phyloP scores from a whole-genome alignment of 2,329 filamentous ascomycete species.

The Proliferodiscus dingleyae region DNA sequence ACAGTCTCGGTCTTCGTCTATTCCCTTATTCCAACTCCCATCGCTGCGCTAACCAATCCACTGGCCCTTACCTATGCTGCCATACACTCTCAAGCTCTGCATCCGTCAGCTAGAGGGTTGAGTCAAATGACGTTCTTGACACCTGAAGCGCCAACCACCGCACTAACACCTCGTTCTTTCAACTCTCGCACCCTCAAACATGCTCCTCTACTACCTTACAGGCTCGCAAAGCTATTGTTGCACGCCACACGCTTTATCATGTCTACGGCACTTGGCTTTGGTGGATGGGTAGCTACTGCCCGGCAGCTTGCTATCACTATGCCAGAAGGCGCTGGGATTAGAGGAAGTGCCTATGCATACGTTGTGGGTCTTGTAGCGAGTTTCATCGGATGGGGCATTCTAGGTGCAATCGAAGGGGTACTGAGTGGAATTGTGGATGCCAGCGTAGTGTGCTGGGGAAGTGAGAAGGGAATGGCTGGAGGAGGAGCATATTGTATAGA shows the following conservation, averaged over 20 bases:
- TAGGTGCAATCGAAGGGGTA: slow-evolving; percentile 87
- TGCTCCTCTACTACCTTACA: slow-evolving; percentile 71
- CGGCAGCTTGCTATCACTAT: slow-evolving; percentile 63
- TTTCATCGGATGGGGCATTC: slow-evolving; percentile 89
- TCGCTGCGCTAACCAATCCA: slow-evolving; percentile 83
- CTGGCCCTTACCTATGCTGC: slow-evolving; percentile 88
- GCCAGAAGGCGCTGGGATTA: slow-evolving; percentile 47
- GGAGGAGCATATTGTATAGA: slow-evolving; percentile 83
- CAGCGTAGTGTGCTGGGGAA: slow-evolving; percentile 89
- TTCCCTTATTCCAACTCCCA: slow-evolving; percentile 77
- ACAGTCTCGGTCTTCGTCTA: slow-evolving; percentile 68
- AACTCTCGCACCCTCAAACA: slow-evolving; percentile 39
- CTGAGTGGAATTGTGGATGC: slow-evolving; percentile 83
- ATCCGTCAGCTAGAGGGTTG: slow-evolving; percentile 71
- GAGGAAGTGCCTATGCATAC: slow-evolving; percentile 89
- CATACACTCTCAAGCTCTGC: slow-evolving; percentile 83
- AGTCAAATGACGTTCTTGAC: slow-evolving; percentile 78
- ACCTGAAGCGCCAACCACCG: slow-evolving; percentile 68
- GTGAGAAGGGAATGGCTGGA: slow-evolving; percentile 68
- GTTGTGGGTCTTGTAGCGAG: slow-evolving; percentile 88
- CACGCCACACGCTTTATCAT: slow-evolving; percentile 90
- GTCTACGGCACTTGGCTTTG: slow-evolving; percentile 83
- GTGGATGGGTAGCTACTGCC: slow-evolving; percentile 93
- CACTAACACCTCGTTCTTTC: slow-evolving; percentile 53
- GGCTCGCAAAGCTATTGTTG: slow-evolving; percentile 83